Percentiles rank a stretch among this genome's conserved stretches.
Conservation (phyloP, 768 basidiomycete genomes). For the Tylopilus felleus region DNA sequence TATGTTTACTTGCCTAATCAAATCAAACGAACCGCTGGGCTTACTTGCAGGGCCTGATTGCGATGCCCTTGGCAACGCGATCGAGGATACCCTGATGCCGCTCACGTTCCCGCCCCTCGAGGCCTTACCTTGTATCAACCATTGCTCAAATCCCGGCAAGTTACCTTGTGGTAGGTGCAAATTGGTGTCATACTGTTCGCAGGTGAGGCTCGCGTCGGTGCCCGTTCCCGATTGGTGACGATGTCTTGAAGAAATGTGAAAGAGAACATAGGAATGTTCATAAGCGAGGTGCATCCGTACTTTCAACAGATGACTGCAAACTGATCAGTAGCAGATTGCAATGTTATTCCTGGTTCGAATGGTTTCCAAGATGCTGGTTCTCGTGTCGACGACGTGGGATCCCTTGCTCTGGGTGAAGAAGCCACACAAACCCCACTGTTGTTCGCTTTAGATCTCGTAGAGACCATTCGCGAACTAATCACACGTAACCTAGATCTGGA, state of each 20-base stretch:
- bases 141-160: slow-evolving; percentile 28
- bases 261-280: slow-evolving; percentile 35
- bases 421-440: slow-evolving; percentile 10
- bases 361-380: not conserved
- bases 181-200: slow-evolving; percentile 45
- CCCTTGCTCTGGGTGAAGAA: not conserved
- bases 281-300: slow-evolving; percentile 27
- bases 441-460: slow-evolving; percentile 21
- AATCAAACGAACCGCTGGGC: slow-evolving; percentile 17
- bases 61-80: slow-evolving; percentile 11
- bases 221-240: not conserved
- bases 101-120: slow-evolving; percentile 25
- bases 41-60: slow-evolving; percentile 17
- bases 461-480: not conserved
- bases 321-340: slow-evolving; percentile 15
- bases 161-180: slow-evolving; percentile 29
- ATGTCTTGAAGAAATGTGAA: slow-evolving; percentile 36
- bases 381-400: not conserved
- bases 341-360: not conserved
- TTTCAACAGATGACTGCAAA: not conserved
- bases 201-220: slow-evolving; percentile 9
- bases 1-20: slow-evolving; percentile 13
- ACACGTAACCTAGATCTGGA: slow-evolving; percentile 10
- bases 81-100: slow-evolving; percentile 12
- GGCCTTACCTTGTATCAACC: slow-evolving; percentile 33